Conservation (phyloP, 1,139 yeast species). For the Candida labiduridarum region DNA sequence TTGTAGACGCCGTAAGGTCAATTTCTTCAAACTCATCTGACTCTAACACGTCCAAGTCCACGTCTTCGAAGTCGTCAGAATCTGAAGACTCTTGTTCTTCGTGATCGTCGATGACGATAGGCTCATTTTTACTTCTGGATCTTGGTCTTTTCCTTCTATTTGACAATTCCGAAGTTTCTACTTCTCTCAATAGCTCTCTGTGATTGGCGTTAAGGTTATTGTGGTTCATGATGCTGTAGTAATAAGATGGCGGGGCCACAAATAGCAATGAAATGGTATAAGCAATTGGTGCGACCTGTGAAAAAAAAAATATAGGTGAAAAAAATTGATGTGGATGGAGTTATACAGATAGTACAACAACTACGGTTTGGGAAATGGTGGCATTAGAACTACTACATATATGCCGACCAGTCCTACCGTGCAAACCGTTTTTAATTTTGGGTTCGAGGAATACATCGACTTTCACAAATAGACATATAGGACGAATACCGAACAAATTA, state of each 20-base stretch:
- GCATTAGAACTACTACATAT: not conserved
- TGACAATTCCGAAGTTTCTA: not conserved
- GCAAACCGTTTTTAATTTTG: not conserved
- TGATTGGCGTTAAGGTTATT: slow-evolving; percentile 10
- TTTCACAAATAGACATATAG: slow-evolving; percentile 10
- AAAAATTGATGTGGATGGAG: not conserved
- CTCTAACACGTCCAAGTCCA: slow-evolving; percentile 21
- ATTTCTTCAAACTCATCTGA: slow-evolving; percentile 39
- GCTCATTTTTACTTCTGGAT: not conserved
- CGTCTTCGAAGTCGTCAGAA: slow-evolving; percentile 38
- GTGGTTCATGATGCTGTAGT: not conserved
- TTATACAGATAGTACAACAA: not conserved
- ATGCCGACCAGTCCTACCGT: slow-evolving; percentile 2
- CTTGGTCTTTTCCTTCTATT: slow-evolving; percentile 10
- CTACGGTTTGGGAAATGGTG: slow-evolving; percentile 1
- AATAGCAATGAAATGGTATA: not conserved
- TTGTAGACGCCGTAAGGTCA: slow-evolving; percentile 17
- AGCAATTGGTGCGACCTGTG: not conserved
- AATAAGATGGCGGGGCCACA: not conserved
- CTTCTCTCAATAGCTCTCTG: slow-evolving; percentile 10
- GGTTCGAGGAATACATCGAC: slow-evolving; percentile 9
- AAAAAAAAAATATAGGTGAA: slow-evolving; percentile 1
- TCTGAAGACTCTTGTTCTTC: slow-evolving; percentile 11
- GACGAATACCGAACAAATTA: slow-evolving; percentile 13
- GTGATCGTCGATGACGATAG: slow-evolving; percentile 1